Evolutionary conservation across 352 stramenopile genomes (phyloP).

Genomic region (Saprolegnia parasitica): DNA sequence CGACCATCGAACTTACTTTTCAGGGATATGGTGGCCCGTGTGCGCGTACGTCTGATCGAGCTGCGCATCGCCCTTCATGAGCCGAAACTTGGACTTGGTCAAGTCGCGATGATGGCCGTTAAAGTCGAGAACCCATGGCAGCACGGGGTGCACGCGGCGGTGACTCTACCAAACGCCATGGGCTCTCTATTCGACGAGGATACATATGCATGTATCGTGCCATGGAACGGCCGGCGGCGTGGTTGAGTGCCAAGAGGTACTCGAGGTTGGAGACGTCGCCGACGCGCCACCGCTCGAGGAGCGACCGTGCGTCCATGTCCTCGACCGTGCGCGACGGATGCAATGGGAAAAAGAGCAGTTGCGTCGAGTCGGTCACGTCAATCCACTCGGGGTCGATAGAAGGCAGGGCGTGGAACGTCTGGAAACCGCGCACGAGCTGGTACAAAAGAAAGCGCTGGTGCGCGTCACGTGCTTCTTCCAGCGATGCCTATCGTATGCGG

Average conservation of each 20-base stretch:
- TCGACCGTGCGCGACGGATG: slow-evolving; percentile 23
- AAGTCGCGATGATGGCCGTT: slow-evolving; percentile 84
- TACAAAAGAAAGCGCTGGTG: slow-evolving; percentile 60
- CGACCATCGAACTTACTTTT: no score
- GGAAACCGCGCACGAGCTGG: slow-evolving; percentile 46
- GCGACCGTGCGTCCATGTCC: not conserved
- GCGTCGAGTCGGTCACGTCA: slow-evolving; percentile 45
- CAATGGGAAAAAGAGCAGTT: slow-evolving; percentile 40
- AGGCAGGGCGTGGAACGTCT: slow-evolving; percentile 43
- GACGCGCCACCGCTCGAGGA: slow-evolving; percentile 72
- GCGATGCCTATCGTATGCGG: not conserved
- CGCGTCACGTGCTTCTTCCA: slow-evolving; percentile 39
- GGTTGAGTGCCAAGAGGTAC: slow-evolving; percentile 92
- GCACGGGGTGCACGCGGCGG: slow-evolving; percentile 84
- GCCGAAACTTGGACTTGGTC: slow-evolving; percentile 89
- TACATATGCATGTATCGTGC: no score
- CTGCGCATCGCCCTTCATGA: slow-evolving; percentile 93
- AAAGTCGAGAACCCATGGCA: slow-evolving; percentile 97
- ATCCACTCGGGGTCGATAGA: slow-evolving; percentile 45
- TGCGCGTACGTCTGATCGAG: slow-evolving; percentile 88
- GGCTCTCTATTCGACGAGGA: not conserved
- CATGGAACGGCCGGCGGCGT: slow-evolving; percentile 80
- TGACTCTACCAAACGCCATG: slow-evolving; percentile 40
- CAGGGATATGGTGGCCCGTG: slow-evolving; percentile 91
- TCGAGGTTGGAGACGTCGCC: slow-evolving; percentile 90